These are phyloP conservation scores for Rhodomyrtus psidioides DNA, from an alignment of 441 rosid species.

Conservation along the genomic window DNA sequence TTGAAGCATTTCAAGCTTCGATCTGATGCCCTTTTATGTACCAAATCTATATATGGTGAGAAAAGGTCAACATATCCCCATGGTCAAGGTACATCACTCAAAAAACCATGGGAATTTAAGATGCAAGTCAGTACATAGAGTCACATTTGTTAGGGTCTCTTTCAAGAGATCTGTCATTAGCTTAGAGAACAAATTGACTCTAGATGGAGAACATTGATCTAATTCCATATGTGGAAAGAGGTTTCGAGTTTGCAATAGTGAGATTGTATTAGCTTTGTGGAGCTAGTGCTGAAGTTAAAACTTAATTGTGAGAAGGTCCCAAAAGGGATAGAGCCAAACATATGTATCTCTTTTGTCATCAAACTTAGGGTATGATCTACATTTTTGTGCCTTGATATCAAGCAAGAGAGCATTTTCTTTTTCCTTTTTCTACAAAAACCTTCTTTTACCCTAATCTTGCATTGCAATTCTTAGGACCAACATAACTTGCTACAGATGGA, in stretches of 20 bases:
- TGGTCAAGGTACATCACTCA: not conserved
- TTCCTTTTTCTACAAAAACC: not conserved
- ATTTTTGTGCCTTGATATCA: not conserved
- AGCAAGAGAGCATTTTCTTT: not conserved
- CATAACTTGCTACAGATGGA: not conserved
- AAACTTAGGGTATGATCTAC: not conserved
- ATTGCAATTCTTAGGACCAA: not conserved
- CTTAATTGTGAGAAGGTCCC: not conserved
- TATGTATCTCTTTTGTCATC: not conserved
- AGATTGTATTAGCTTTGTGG: not conserved
- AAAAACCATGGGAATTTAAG: not conserved
- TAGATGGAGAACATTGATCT: not conserved
- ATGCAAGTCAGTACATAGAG: not conserved
- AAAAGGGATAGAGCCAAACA: not conserved
- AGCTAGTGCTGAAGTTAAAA: not conserved
- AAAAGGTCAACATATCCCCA: not conserved
- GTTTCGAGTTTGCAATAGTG: not conserved
- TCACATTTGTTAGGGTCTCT: not conserved
- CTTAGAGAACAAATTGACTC: not conserved
- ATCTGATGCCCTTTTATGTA: not conserved
- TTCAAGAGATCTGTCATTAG: not conserved
- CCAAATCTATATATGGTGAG: not conserved
- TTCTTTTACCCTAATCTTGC: not conserved
- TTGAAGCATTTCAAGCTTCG: not conserved
- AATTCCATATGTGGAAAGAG: not conserved